Base-by-base conservation (phyloP, 352 stramenopile species). In the Peronospora farinosa region DNA sequence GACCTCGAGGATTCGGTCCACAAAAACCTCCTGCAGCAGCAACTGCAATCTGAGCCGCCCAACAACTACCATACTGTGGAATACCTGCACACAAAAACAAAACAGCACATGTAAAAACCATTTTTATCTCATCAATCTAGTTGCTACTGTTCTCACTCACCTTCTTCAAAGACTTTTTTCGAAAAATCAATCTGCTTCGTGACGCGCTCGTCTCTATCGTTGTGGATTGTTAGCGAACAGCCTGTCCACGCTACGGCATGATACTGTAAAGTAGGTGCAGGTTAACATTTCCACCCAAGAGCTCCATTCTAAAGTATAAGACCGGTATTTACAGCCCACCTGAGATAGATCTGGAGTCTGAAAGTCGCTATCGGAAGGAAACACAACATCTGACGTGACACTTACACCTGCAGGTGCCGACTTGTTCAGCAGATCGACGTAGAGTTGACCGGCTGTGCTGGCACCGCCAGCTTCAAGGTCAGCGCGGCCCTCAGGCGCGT, bases 1-100 rank as follows among this genome's bases (percentile, higher is more conserved):
- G 72, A 32, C 80, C 80, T 7, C 69, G 63, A 17, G 74, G 76
- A 53, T 92, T 92, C 37, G 69, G 54, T 33, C 60, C 76, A 45
- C 76, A 86, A 44, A 80, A 53, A 10, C 80, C 80, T 40, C 74
- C 72, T 25, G 80, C 72, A 40, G 78, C 78, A 39, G 63, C 60
- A 13, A 89, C 78, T 7, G 81, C 81, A 45, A 92, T 87, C 65
- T 92, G 81, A 46, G 75, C 78, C 15, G 74, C 81, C 76, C 76
- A 92, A 63, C 81, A 92, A 45, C 78, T 89, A 33, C 81, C 81
- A 40, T 84, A 92, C 57, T 92, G 78, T 28, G 74, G 77, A 28
- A 87, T 61, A 9, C 76, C 75, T 85, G 31, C 2, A 7, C 55
- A 21, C 19, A 21, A 37, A 16, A 36, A n/a, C n/a, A 8, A 5